phyloP scores from a whole-genome alignment of 768 basidiomycete genomes.

The Lentinus brumalis region DNA sequence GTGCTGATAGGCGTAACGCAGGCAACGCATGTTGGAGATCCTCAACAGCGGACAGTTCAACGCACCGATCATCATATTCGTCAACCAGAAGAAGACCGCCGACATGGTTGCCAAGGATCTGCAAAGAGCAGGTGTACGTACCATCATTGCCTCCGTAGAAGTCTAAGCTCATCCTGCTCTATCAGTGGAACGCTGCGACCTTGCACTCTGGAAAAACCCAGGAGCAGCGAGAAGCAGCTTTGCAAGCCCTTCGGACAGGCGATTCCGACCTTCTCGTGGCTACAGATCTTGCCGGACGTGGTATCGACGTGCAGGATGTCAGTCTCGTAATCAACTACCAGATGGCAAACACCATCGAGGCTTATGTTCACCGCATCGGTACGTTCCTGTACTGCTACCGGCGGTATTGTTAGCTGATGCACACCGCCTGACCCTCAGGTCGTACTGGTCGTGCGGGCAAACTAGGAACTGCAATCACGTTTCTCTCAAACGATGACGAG shows the following conservation, averaged over 20 bases:
- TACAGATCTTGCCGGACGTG: conserved; percentile 96
- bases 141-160: not conserved
- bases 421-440: conserved; percentile 43
- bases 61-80: conserved; percentile 97
- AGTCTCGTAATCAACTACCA: conserved; percentile 96
- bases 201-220: conserved; percentile 98
- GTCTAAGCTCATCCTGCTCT: not conserved
- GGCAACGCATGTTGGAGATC: conserved; percentile 86
- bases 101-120: conserved; percentile 98
- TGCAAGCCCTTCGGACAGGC: conserved; percentile 84
- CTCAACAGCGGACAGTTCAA: conserved; percentile 82
- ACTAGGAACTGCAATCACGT: conserved; percentile 90
- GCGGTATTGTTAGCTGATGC: not conserved
- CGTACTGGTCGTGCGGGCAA: conserved; percentile 99
- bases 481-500: conserved; percentile 94
- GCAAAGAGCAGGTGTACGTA: conserved; percentile 79
- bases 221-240: conserved; percentile 91
- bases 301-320: conserved; percentile 98
- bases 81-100: conserved; percentile 99
- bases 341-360: conserved; percentile 96
- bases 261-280: conserved; percentile 91
- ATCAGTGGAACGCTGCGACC: conserved; percentile 86
- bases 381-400: conserved; percentile 26
- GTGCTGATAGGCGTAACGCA: conserved; percentile 34
- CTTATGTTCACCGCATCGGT: conserved; percentile 98